A percentile compares a stretch with the other conserved stretches of the same genome.
phyloP scores from a whole-genome alignment of 2,329 filamentous ascomycete species.

The Blastomyces parvus region DNA sequence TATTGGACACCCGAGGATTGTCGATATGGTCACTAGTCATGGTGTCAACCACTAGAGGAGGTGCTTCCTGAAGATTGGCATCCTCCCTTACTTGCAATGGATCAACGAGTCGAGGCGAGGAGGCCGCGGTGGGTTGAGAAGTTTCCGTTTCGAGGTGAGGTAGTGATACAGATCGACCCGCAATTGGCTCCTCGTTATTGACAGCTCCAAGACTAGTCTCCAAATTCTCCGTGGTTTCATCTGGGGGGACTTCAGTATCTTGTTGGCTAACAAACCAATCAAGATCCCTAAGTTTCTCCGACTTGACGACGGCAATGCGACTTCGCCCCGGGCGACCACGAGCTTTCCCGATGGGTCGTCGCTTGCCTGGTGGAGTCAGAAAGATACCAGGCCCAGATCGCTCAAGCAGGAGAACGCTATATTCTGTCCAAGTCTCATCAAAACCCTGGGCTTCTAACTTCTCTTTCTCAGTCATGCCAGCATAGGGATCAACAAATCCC shows the following conservation, averaged over 20 bases:
- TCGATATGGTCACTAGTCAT: not conserved
- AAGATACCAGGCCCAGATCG: constrained; percentile 33
- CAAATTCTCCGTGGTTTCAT: constrained; percentile 2
- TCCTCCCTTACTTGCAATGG: not conserved
- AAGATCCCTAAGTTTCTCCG: constrained; percentile 24
- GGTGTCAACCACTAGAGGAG: not conserved
- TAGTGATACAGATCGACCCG: not conserved
- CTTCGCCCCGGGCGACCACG: constrained; percentile 32
- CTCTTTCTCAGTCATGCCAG: constrained; percentile 30
- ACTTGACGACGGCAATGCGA: constrained; percentile 34
- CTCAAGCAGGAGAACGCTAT: constrained; percentile 30
- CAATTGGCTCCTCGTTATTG: not conserved
- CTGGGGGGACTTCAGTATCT: not conserved
- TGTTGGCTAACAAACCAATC: constrained; percentile 27
- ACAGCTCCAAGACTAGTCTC: not conserved
- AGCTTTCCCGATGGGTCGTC: constrained; percentile 29
- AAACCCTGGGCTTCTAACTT: constrained; percentile 31
- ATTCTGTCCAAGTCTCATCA: constrained; percentile 35
- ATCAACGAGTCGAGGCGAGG: not conserved
- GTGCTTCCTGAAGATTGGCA: not conserved
- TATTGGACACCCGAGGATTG: not conserved
- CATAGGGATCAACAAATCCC: constrained; percentile 14
- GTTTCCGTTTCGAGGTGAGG: too few species aligned
- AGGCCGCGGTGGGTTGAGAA: not conserved
- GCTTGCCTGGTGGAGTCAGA: constrained; percentile 31